Evolutionary conservation across 495 filamentous ascomycete species (phyloP).

Genomic region (Talaromyces nanjingensis): DNA sequence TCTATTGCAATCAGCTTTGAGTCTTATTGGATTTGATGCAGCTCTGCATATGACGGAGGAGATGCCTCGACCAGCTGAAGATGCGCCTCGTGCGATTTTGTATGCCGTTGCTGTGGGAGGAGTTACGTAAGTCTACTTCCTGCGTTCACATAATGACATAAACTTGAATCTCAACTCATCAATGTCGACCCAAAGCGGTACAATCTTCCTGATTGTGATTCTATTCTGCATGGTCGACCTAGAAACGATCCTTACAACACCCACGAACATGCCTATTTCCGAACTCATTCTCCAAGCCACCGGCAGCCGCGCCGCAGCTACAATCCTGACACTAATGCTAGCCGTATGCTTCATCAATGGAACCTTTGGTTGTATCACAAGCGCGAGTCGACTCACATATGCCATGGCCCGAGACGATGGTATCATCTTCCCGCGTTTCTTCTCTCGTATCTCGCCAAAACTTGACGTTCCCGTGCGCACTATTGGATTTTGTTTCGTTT

Average conservation of each 20-base stretch:
- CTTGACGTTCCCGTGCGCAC: slow-evolving; percentile 1
- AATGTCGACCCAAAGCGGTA: not conserved
- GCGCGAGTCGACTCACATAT: not conserved
- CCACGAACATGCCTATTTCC: not conserved
- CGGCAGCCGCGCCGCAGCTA: not conserved
- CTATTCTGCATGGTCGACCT: not conserved
- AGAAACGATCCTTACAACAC: not conserved
- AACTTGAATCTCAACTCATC: not conserved
- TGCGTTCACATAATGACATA: no score
- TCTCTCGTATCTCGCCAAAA: not conserved
- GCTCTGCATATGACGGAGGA: slow-evolving; percentile 33
- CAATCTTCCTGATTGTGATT: not conserved
- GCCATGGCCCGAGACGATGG: slow-evolving; percentile 3
- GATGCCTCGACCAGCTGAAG: not conserved
- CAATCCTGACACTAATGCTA: not conserved
- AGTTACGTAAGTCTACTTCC: not conserved
- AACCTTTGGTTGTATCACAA: not conserved
- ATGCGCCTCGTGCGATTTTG: slow-evolving; percentile 3
- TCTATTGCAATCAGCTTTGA: slow-evolving; percentile 49
- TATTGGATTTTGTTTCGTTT: not conserved
- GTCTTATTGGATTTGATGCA: slow-evolving; percentile 48
- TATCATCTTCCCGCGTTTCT: not conserved
- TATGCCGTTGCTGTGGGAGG: slow-evolving; percentile 1
- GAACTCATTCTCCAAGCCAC: slow-evolving; percentile 2
- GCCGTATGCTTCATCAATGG: slow-evolving; percentile 4